Evolutionary conservation across 495 filamentous ascomycete genomes (phyloP).

Genomic region (Achaetomiella virescens): DNA sequence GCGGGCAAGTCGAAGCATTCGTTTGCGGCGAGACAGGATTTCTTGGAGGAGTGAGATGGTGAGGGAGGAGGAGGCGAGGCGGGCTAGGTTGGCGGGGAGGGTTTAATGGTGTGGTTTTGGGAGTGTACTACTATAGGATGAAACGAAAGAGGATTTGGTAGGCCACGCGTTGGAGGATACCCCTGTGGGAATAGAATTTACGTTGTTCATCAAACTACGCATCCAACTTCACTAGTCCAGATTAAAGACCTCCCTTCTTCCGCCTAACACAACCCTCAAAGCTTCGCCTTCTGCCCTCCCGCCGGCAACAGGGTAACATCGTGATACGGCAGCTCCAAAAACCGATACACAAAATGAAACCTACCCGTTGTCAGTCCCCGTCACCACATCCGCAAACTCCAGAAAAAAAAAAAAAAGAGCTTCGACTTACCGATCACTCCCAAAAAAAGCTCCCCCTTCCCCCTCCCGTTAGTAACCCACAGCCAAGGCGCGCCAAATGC

Average conservation of each 20-base stretch:
- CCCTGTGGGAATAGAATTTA: neutral
- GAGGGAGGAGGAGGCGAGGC: slow-evolving; percentile 67
- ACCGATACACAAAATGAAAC: slow-evolving; percentile 38
- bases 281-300: slow-evolving; percentile 12
- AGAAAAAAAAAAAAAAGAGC: slow-evolving; percentile 34
- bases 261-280: slow-evolving; percentile 9
- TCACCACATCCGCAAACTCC: neutral
- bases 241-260: neutral
- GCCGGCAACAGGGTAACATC: slow-evolving; percentile 31
- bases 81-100: slow-evolving; percentile 52
- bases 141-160: neutral
- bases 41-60: slow-evolving; percentile 76
- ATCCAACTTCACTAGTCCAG: neutral
- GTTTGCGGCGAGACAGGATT: slow-evolving; percentile 79
- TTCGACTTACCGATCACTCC: slow-evolving; percentile 52
- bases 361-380: slow-evolving; percentile 11
- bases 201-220: neutral
- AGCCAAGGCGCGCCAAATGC: slow-evolving; percentile 75
- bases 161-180: neutral
- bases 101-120: slow-evolving; percentile 12
- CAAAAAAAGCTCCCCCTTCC: slow-evolving; percentile 64
- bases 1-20: slow-evolving; percentile 79
- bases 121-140: neutral
- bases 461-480: slow-evolving; percentile 56
- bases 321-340: slow-evolving; percentile 34